Evolutionary conservation across 116 monocot species (phyloP), one percentile per base, ranked within the genome.

Genomic region (Phalaenopsis hybrid): DNA sequence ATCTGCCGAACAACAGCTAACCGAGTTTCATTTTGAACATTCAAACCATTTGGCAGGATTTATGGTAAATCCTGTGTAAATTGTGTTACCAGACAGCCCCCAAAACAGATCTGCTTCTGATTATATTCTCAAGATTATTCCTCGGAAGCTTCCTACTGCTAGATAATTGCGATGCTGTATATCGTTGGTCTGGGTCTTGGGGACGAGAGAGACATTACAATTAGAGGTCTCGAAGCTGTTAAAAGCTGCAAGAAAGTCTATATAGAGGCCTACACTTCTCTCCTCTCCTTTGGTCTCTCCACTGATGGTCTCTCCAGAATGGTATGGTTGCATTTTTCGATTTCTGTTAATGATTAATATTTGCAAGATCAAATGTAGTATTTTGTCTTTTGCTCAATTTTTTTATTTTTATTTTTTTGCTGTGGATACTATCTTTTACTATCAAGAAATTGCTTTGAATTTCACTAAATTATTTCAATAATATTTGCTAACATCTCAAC

Each of bases 261-360:
- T 84, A 44, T 96, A 1, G 96, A 96, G 79, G 92, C 96, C 44
- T 96, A 96, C 87, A 96, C 96, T 34, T 96, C 96, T 25, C 92
- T 96, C 21, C 94, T 96, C 59, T 92, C 96, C 58, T 94, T 94
- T 46, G 95, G 95, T 50, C 72, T 93, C 44, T 83, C 91, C 74
- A 76, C 87, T 15, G 84, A 88, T 65, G 90, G 92, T 55, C 86
- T 96, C 80, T 89, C 87, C 81, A 84, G 74, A 44, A 55, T 96
- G 86, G 94, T 94, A 79, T 52, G 9, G 3, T 44, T 59, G 18
- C 55, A n/a, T n/a, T 58, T 58, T n/a, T 61, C 9, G 8, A 15
- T 79, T 79, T 48, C 15, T 75, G 4, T 57, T 57, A 20, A 2
- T 55, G 78, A 78, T 28, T 12, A 33, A 33, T 37, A 13, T 15